phyloP scores from a whole-genome alignment of 2,329 filamentous ascomycete species.

The Madurella mycetomatis region DNA sequence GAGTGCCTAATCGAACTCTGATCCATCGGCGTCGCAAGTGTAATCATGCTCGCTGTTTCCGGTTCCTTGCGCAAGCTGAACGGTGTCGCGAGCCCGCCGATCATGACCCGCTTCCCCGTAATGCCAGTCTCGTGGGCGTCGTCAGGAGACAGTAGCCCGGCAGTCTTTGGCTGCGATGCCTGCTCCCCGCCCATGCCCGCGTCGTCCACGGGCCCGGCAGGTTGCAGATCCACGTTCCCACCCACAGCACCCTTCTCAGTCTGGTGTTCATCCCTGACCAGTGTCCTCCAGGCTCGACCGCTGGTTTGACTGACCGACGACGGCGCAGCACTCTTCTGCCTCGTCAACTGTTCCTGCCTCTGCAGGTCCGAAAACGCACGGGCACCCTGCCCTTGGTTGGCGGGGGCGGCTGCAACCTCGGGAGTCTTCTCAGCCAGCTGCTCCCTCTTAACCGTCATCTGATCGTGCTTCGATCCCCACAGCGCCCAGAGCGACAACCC shows the following conservation, averaged over 20 bases:
- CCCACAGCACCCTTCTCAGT: constrained; percentile 29
- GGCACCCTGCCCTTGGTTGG: constrained; percentile 34
- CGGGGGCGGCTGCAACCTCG: constrained; percentile 37
- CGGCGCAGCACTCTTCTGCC: constrained; percentile 47
- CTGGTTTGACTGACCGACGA: not conserved
- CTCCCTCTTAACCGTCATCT: constrained; percentile 62
- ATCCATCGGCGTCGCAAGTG: constrained; percentile 47
- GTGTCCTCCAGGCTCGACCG: not conserved
- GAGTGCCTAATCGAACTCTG: constrained; percentile 31
- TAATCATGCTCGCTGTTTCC: constrained; percentile 67
- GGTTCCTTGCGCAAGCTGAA: constrained; percentile 64
- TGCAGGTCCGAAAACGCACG: constrained; percentile 39
- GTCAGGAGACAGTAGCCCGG: constrained; percentile 42
- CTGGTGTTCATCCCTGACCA: constrained; percentile 9
- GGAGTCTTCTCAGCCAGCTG: constrained; percentile 43
- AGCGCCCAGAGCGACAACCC: constrained; percentile 79
- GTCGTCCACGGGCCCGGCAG: constrained; percentile 8
- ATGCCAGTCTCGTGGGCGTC: constrained; percentile 46
- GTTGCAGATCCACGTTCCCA: not conserved
- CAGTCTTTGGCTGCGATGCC: constrained; percentile 5
- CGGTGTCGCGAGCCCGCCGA: constrained; percentile 66
- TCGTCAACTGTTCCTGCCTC: constrained; percentile 42
- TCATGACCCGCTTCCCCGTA: constrained; percentile 59
- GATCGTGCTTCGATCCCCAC: constrained; percentile 87
- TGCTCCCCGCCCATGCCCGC: not conserved